Conservation (phyloP, 2,329 filamentous ascomycete species). For the Microsporum audouinii region DNA sequence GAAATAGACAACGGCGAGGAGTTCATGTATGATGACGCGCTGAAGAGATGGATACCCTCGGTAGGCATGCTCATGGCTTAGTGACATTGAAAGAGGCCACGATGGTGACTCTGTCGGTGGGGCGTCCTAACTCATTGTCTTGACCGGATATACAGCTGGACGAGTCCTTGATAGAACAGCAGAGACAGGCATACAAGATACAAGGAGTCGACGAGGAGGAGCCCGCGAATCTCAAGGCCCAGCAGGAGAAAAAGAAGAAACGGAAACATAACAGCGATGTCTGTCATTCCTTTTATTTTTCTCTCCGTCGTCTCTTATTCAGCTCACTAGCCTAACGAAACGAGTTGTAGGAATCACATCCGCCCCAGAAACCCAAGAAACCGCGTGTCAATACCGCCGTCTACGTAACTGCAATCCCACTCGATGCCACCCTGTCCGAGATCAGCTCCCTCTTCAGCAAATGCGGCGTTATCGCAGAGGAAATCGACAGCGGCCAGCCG, state of each 20-base stretch:
- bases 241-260: slow-evolving; percentile 39
- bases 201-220: slow-evolving; percentile 49
- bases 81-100: slow-evolving; percentile 18
- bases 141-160: slow-evolving; percentile 40
- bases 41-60: slow-evolving; percentile 64
- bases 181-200: slow-evolving; percentile 51
- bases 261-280: slow-evolving; percentile 45
- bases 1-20: slow-evolving; percentile 76
- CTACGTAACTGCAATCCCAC: slow-evolving; percentile 79
- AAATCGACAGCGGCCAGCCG: slow-evolving; percentile 76
- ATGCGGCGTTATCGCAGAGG: slow-evolving; percentile 84
- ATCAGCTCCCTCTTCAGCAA: slow-evolving; percentile 76
- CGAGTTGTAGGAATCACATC: background rate
- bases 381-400: slow-evolving; percentile 69
- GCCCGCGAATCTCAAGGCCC: slow-evolving; percentile 26
- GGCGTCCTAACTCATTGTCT: slow-evolving; percentile 5
- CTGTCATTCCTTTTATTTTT: slow-evolving; percentile 17
- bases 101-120: slow-evolving; percentile 1
- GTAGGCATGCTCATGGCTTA: slow-evolving; percentile 29
- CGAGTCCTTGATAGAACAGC: slow-evolving; percentile 49
- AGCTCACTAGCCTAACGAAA: background rate
- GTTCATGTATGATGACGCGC: slow-evolving; percentile 64
- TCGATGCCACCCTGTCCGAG: slow-evolving; percentile 67
- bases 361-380: slow-evolving; percentile 29
- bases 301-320: background rate